These are phyloP conservation scores for Apiospora sp. DNA, from an alignment of 2,329 filamentous ascomycete genomes.

Conservation along the genomic window DNA sequence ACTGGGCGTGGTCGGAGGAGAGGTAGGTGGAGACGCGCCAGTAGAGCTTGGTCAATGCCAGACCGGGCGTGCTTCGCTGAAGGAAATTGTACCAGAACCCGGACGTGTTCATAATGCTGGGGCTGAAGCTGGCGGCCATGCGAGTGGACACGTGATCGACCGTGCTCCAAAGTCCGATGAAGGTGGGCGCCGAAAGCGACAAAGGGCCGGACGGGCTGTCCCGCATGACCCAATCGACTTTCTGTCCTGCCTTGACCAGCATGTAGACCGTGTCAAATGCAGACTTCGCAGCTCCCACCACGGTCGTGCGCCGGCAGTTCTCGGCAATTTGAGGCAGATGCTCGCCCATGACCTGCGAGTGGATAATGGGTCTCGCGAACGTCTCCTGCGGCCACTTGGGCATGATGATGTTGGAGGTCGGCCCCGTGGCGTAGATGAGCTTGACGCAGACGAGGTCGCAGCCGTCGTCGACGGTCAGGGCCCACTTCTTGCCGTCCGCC, in stretches of 20 bases:
- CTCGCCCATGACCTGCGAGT: slow-evolving; percentile 35
- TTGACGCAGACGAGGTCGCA: not conserved
- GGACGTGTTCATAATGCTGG: slow-evolving; percentile 42
- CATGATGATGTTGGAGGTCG: not conserved
- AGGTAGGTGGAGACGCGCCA: slow-evolving; percentile 30
- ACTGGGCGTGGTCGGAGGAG: too few relatives aligned
- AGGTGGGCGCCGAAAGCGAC: slow-evolving; percentile 40
- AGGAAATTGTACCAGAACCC: slow-evolving; percentile 38
- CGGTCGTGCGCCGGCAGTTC: slow-evolving; percentile 29
- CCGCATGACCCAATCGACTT: slow-evolving; percentile 39
- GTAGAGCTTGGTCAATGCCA: slow-evolving; percentile 29
- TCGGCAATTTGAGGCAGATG: slow-evolving; percentile 31
- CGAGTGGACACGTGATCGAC: slow-evolving; percentile 40
- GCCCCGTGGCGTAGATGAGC: slow-evolving; percentile 2
- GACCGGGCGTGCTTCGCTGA: slow-evolving; percentile 31
- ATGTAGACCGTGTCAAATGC: slow-evolving; percentile 39
- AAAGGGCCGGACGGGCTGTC: slow-evolving; percentile 34
- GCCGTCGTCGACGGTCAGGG: not conserved
- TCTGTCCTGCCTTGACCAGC: slow-evolving; percentile 36
- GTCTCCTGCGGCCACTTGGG: not conserved
- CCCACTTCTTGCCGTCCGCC: too few relatives aligned
- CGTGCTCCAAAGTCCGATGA: slow-evolving; percentile 39
- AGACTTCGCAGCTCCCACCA: slow-evolving; percentile 40
- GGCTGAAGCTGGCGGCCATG: slow-evolving; percentile 36
- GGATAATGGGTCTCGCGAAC: slow-evolving; percentile 33